phyloP scores from a whole-genome alignment of 108 stramenopile genomes.

The Mayamaea pseudoterrestris region DNA sequence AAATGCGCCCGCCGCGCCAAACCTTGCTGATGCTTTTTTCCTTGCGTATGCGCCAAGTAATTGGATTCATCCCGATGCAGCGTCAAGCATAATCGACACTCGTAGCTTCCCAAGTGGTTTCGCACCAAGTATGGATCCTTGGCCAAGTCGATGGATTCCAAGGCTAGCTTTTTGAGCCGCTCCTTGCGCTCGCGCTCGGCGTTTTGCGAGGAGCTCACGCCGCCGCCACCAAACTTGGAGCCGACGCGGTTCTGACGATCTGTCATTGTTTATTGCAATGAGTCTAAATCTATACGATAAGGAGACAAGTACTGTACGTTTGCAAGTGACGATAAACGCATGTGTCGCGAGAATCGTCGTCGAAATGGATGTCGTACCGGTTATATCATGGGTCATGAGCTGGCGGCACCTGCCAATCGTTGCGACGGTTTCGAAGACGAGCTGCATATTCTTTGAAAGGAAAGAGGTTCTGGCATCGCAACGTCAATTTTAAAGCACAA shows the following conservation, averaged over 20 bases:
- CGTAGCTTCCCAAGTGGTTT: constrained; percentile 97
- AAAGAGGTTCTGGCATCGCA: no score
- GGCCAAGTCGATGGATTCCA: constrained; percentile 97
- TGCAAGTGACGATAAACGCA: no score
- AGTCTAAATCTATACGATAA: no score
- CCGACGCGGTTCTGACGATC: constrained; percentile 97
- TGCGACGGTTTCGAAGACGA: no score
- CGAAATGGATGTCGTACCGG: no score
- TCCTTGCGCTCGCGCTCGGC: constrained; percentile 96
- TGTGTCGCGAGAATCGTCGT: no score
- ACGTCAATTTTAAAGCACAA: no score
- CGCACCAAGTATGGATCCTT: constrained; percentile 99
- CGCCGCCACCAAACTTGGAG: constrained; percentile 96
- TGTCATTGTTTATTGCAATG: constrained; percentile 15
- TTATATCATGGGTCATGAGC: no score
- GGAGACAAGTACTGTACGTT: no score
- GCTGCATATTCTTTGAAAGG: no score
- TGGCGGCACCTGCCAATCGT: no score
- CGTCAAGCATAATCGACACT: constrained; percentile 98
- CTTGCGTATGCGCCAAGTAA: constrained; percentile 99
- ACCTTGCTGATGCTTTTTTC: constrained; percentile 96
- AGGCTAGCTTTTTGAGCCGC: constrained; percentile 87
- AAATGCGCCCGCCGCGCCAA: constrained; percentile 79
- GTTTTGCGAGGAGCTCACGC: constrained; percentile 78
- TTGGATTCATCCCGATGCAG: constrained; percentile 98